Conservation (phyloP, 2,329 filamentous ascomycete genomes). For the Aspergillus tanneri region DNA sequence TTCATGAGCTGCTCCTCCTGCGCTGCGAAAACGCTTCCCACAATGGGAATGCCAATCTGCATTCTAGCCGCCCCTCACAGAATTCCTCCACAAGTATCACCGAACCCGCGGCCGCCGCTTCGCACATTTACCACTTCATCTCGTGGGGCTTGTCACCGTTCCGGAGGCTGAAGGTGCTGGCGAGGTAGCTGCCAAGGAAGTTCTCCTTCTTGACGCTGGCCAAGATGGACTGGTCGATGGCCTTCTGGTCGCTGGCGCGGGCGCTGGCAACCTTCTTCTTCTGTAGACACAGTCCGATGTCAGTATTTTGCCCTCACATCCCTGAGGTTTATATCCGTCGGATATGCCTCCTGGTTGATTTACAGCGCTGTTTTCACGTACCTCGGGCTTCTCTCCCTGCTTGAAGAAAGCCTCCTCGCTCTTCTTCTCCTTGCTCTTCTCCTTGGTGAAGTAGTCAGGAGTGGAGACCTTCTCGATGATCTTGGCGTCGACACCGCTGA, state of each 20-base stretch:
- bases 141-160: slow-evolving; percentile 99
- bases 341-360: background rate
- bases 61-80: slow-evolving; percentile 39
- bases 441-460: slow-evolving; percentile 92
- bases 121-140: slow-evolving; percentile 88
- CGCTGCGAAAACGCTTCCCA: slow-evolving; percentile 25
- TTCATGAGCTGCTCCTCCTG: slow-evolving; percentile 40
- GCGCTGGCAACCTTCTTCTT: slow-evolving; percentile 95
- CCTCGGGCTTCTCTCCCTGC: slow-evolving; percentile 97
- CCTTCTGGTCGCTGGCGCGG: slow-evolving; percentile 96
- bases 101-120: slow-evolving; percentile 42
- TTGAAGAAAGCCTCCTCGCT: slow-evolving; percentile 99
- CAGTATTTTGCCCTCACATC: background rate
- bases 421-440: slow-evolving; percentile 90
- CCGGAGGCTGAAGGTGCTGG: slow-evolving; percentile 94
- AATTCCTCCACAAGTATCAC: slow-evolving; percentile 42
- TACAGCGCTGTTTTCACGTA: slow-evolving; percentile 51
- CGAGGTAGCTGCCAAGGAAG: slow-evolving; percentile 89
- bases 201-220: slow-evolving; percentile 98
- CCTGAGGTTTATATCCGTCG: background rate
- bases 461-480: slow-evolving; percentile 80
- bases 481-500: slow-evolving; percentile 74
- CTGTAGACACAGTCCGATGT: slow-evolving; percentile 50
- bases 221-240: slow-evolving; percentile 93
- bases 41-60: slow-evolving; percentile 34